phyloP scores from a whole-genome alignment of 768 basidiomycete species.

The Naganishia friedmannii region DNA sequence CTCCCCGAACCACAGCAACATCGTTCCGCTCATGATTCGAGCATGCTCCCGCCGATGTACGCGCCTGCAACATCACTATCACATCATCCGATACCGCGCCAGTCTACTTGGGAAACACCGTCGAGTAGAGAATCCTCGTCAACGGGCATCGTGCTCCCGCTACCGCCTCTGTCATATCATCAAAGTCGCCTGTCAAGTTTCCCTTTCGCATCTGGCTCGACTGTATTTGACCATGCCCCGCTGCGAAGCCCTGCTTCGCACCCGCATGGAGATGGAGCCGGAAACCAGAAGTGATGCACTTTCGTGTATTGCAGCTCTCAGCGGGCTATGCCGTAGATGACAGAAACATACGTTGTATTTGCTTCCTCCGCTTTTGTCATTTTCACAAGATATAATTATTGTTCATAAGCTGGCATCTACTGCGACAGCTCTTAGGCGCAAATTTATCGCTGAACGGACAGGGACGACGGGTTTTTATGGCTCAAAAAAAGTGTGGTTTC shows the following conservation, averaged over 20 bases:
- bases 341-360: no score
- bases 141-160: not conserved
- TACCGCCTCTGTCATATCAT: not conserved
- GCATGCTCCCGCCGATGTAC: not conserved
- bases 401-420: no score
- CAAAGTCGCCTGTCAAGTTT: not conserved
- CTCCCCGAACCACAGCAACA: not conserved
- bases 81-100: not conserved
- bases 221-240: not conserved
- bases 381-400: no score
- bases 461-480: no score
- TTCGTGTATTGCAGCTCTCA: no score
- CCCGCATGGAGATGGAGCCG: not conserved
- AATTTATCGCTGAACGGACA: no score
- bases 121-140: not conserved
- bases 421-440: no score
- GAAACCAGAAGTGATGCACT: not conserved
- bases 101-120: not conserved
- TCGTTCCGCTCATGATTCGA: not conserved
- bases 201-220: not conserved
- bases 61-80: not conserved
- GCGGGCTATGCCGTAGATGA: no score
- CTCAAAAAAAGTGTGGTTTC: no score
- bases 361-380: no score
- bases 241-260: not conserved